Conservation (phyloP, 2,329 filamentous ascomycete genomes). For the Cryoendolithus antarcticus region DNA sequence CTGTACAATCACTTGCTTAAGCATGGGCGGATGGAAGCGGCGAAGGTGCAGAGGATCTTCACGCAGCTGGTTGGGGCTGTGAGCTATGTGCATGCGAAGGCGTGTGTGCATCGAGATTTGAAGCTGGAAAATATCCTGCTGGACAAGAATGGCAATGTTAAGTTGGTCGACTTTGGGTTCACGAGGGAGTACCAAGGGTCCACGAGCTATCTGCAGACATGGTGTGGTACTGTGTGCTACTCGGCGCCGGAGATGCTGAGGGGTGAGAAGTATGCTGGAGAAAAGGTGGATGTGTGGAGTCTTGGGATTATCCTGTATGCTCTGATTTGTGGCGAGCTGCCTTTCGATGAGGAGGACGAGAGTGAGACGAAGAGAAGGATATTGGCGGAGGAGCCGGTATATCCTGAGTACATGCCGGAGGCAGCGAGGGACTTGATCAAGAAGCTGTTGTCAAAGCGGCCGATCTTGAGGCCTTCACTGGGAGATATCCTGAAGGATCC, state of each 20-base stretch:
- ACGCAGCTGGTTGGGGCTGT: constrained; percentile 91
- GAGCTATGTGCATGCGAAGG: constrained; percentile 85
- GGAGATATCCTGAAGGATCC: constrained; percentile 78
- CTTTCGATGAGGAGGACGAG: constrained; percentile 96
- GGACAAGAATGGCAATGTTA: constrained; percentile 95
- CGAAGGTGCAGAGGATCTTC: constrained; percentile 91
- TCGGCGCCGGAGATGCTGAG: constrained; percentile 97
- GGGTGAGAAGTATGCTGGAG: constrained; percentile 92
- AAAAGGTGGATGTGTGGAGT: constrained; percentile 97
- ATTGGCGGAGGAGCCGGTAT: constrained; percentile 71
- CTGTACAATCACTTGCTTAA: constrained; percentile 90
- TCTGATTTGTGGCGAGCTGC: constrained; percentile 70
- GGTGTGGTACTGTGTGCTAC: constrained; percentile 95
- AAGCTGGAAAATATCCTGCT: constrained; percentile 95
- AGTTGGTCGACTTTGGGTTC: constrained; percentile 95
- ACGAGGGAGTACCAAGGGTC: constrained; percentile 95
- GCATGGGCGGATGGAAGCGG: constrained; percentile 68
- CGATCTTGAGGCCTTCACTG: constrained; percentile 66
- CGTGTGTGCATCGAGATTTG: constrained; percentile 89
- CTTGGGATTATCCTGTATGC: constrained; percentile 76
- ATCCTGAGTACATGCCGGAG: constrained; percentile 64
- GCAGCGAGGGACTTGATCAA: constrained; percentile 69
- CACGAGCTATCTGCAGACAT: constrained; percentile 88
- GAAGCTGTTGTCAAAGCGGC: constrained; percentile 76
- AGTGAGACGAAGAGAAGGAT: constrained; percentile 75